phyloP scores from a whole-genome alignment of 2,329 filamentous ascomycete genomes.

The Lachnellula cervina region DNA sequence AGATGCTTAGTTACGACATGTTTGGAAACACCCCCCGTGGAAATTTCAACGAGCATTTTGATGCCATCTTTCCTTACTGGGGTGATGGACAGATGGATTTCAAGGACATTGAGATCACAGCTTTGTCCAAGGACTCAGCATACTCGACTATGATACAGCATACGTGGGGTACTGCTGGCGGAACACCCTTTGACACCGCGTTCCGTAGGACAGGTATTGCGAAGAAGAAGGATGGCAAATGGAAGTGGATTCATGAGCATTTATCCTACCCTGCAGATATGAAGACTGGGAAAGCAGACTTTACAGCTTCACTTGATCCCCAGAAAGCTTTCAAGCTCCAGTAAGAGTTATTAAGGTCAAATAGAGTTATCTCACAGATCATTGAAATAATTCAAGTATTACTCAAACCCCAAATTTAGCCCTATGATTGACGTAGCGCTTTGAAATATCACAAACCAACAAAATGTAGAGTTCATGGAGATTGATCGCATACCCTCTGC shows the following conservation, averaged over 20 bases:
- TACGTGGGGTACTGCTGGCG: constrained; percentile 1
- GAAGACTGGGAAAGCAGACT: constrained; percentile 4
- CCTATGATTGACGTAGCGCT: no score
- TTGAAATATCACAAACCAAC: no score
- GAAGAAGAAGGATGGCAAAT: constrained; percentile 3
- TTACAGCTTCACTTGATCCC: neutral
- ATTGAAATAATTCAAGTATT: no score
- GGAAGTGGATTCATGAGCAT: constrained; percentile 4
- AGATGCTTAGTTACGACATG: constrained; percentile 3
- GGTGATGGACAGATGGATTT: constrained; percentile 1
- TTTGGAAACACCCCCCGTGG: constrained; percentile 3
- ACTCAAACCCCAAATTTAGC: no score
- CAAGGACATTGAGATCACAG: constrained; percentile 1
- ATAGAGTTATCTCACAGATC: no score
- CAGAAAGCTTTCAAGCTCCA: no score
- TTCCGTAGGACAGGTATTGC: constrained; percentile 1
- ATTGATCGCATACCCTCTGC: no score
- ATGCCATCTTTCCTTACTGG: constrained; percentile 2
- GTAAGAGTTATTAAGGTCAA: no score
- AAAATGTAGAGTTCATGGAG: no score
- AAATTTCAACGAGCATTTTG: constrained; percentile 1
- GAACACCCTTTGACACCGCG: constrained; percentile 1
- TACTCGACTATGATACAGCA: constrained; percentile 2
- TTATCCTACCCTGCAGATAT: constrained; percentile 3
- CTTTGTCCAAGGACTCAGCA: neutral